Base-by-base conservation (phyloP, 805 yeast species). In the Zygosaccharomyces bailii region DNA sequence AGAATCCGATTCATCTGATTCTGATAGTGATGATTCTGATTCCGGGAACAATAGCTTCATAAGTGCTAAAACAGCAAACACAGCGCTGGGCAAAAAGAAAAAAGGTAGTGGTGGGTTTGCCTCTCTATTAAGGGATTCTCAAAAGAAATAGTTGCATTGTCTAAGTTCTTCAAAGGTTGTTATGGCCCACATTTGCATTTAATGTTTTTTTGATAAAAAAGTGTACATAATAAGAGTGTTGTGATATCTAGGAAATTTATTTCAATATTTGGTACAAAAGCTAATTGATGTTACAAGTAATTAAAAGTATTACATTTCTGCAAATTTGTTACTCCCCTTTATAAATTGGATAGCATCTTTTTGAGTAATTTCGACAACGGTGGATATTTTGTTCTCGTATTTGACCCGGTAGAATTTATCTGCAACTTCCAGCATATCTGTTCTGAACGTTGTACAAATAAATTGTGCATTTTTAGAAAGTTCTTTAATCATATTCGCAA, bases 371-470 rank as follows among this genome's bases (percentile, higher is more conserved):
- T 82, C 86, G 49, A 78, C 74, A 2, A 91, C 82, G 0, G 84
- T 74, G 44, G 96, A 86, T 38, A 86, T 87, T 57, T 87, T 86
- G 59, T 86, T 84, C 48, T 78, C 79, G 61, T 82, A 91, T 69
- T 80, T 78, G 1, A 93, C 96, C 16, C 97, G 96, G 61, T 80
- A 91, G 59, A 85, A 89, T 49, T 80, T 82, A 61, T 86, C 87
- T 4, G 96, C 95, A 5, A 82, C 87, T 50, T 82, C 82, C 29
- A 93, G 69, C 86, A 93, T 81, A 62, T 93, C 99, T 1, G 95
- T 87, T 55, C 97, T 74, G 72, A 93, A 93, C 0, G 99, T 93
- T 1, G 99, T 93, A 63, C 98, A 90, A 30, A 93, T 88, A 59
- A 91, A 93, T 65, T 93, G 99, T 10, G 95, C 95, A 43, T 74